These are phyloP conservation scores for Lineolata rhizophorae DNA, from an alignment of 495 filamentous ascomycete genomes.

Conservation along the genomic window DNA sequence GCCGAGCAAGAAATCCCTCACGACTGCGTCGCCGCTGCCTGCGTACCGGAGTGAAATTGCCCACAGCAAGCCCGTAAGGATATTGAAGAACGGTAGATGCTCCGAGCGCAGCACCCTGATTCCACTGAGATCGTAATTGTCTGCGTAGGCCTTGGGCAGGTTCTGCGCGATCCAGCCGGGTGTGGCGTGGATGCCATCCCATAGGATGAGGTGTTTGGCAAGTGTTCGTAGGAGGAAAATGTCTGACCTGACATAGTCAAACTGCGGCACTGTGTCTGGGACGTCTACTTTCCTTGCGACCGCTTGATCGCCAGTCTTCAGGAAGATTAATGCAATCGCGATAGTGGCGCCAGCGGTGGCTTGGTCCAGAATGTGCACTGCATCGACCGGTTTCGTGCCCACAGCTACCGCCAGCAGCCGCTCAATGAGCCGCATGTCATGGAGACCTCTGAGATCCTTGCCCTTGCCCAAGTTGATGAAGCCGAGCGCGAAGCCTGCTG, in stretches of 20 bases:
- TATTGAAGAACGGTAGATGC: constrained; percentile 83
- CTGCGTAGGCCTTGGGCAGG: constrained; percentile 44
- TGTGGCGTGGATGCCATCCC: constrained; percentile 54
- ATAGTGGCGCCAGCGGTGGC: constrained; percentile 78
- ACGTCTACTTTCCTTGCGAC: constrained; percentile 84
- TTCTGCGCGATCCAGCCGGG: constrained; percentile 52
- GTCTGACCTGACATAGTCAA: constrained; percentile 88
- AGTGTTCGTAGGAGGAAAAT: constrained; percentile 77
- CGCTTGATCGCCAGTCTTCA: constrained; percentile 85
- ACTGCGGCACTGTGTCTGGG: constrained; percentile 69
- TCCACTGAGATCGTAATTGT: constrained; percentile 27
- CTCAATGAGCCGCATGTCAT: constrained; percentile 86
- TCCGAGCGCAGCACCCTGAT: constrained; percentile 40
- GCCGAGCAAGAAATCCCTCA: constrained; percentile 59
- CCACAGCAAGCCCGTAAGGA: constrained; percentile 73
- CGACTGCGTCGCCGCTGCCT: constrained; percentile 48
- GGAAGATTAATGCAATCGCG: constrained; percentile 82
- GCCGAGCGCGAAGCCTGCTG: constrained; percentile 82
- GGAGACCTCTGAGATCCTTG: constrained; percentile 64
- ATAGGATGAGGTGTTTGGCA: constrained; percentile 83
- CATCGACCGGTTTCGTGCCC: constrained; percentile 63
- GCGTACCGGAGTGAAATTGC: constrained; percentile 67
- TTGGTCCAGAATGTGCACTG: constrained; percentile 80
- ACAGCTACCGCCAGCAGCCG: constrained; percentile 68
- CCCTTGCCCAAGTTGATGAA: constrained; percentile 90